phyloP scores from a whole-genome alignment of 108 stramenopile genomes.

The Pseudonitzschia delicatissima region DNA sequence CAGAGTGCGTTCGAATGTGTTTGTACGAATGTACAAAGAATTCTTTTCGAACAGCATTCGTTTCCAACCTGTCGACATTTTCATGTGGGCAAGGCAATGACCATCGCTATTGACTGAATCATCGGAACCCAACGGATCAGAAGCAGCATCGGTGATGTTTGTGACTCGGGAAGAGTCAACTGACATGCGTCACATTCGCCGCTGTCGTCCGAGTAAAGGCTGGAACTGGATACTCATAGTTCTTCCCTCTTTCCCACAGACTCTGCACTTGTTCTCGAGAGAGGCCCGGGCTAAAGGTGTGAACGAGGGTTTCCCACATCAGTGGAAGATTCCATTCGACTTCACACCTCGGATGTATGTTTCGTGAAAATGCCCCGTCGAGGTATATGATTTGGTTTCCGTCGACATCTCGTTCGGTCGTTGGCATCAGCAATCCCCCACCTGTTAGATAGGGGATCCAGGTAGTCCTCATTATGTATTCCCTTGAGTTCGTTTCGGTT shows the following conservation, averaged over 20 bases:
- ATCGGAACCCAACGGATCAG: too few species aligned
- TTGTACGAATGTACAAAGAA: too few species aligned
- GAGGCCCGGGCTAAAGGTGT: constrained; percentile 28
- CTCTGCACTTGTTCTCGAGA: constrained; percentile 5
- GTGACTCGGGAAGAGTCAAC: neutral
- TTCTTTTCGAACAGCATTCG: too few species aligned
- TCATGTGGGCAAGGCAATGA: too few species aligned
- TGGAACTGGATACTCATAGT: neutral
- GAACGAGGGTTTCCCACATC: constrained; percentile 26
- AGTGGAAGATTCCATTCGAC: constrained; percentile 10
- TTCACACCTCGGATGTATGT: constrained; percentile 23
- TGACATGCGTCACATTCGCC: neutral
- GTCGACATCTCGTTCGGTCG: neutral
- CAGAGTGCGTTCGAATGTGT: too few species aligned
- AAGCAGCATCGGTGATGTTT: neutral
- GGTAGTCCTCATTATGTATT: constrained; percentile 20
- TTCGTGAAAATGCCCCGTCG: constrained; percentile 28
- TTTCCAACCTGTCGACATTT: too few species aligned
- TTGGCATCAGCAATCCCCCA: constrained; percentile 3
- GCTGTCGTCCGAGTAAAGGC: neutral
- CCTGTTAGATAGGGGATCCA: constrained; percentile 29
- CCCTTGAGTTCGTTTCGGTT: constrained; percentile 21
- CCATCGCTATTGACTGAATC: too few species aligned
- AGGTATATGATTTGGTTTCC: neutral
- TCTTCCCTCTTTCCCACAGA: constrained; percentile 15